Evolutionary conservation across 805 yeast genomes (phyloP).

Genomic region (Zygoascus bituminiphila): DNA sequence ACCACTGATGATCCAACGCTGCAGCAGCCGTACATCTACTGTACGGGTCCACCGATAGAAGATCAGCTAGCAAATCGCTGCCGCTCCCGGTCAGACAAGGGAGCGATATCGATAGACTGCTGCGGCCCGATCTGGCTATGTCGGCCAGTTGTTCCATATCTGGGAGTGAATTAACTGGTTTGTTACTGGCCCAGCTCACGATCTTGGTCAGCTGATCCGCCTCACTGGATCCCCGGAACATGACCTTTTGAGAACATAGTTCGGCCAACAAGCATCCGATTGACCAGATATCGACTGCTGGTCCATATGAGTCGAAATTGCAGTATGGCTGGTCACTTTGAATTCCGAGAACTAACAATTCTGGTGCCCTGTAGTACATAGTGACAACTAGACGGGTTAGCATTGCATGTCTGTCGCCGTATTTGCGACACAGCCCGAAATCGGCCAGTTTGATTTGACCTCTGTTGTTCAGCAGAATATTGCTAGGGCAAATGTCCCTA

Average conservation of each 20-base stretch:
- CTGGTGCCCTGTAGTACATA: conserved; percentile 37
- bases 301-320: conserved; percentile 36
- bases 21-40: conserved; percentile 38
- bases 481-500: conserved; percentile 26
- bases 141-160: not conserved
- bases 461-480: conserved; percentile 19
- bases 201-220: conserved; percentile 37
- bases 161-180: not conserved
- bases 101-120: conserved; percentile 5
- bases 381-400: conserved; percentile 36
- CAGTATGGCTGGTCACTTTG: conserved; percentile 74
- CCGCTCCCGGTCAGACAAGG: conserved; percentile 24
- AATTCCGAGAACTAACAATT: conserved; percentile 51
- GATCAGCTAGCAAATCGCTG: conserved; percentile 31
- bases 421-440: conserved; percentile 49
- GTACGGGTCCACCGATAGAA: conserved; percentile 38
- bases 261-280: conserved; percentile 66
- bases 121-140: not conserved
- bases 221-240: conserved; percentile 40
- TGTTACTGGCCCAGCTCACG: conserved; percentile 23
- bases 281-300: conserved; percentile 95
- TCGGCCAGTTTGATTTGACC: conserved; percentile 24
- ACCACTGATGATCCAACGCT: conserved; percentile 27
- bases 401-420: conserved; percentile 35
- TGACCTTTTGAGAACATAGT: conserved; percentile 32